Base-by-base conservation (phyloP, 768 basidiomycete genomes). In the Termitomyces sp. region DNA sequence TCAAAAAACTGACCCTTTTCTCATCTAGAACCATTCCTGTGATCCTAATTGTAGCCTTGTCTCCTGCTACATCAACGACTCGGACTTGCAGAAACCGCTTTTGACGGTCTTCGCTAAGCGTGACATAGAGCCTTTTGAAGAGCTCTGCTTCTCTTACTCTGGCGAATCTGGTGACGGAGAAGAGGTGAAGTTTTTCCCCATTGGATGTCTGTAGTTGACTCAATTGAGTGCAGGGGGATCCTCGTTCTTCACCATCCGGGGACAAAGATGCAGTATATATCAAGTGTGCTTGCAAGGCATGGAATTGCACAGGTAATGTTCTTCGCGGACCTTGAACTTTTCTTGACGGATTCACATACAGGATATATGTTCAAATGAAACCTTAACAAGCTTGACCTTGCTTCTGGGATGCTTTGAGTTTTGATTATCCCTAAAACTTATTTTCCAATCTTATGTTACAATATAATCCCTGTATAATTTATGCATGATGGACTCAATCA, bases 21-120 rank as follows among this genome's bases (percentile, higher is more conserved):
- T 23, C 14, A 17, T 30, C 2, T 57, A 94, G 92, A 97, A 96
- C 61, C 93, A 97, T 62, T 92, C 89, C 17, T 96, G 94, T 63
- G 86, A 92, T 55, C 94, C 94, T 0, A 97, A 96, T 66, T 85
- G 87, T 60, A 67, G 67, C 5, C 78, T 94, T 21, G 77, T 78
- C n/a, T 76, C 89, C 0, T 86, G 82, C 45, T 90, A 94, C 62
- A 85, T 91, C 69, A 86, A 92, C 62, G 91, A 93, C 51, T 78
- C 81, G 12, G 82, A 91, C 61, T 63, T 87, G 15, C 73, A 83
- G 11, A 90, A 88, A 64, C 89, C 90, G 0, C 67, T 87, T 12
- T 65, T 93, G 8, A 74, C 81, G 0, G 73, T 91, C 11, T 94
- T 91, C 67, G 82, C 91, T 2, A 70, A 59, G 41, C 73, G 79